Percentiles rank a stretch among this genome's conserved stretches.
These are phyloP conservation scores for Magnaporthiopsis incrustans DNA, from an alignment of 2,329 filamentous ascomycete species.

Conservation along the genomic window DNA sequence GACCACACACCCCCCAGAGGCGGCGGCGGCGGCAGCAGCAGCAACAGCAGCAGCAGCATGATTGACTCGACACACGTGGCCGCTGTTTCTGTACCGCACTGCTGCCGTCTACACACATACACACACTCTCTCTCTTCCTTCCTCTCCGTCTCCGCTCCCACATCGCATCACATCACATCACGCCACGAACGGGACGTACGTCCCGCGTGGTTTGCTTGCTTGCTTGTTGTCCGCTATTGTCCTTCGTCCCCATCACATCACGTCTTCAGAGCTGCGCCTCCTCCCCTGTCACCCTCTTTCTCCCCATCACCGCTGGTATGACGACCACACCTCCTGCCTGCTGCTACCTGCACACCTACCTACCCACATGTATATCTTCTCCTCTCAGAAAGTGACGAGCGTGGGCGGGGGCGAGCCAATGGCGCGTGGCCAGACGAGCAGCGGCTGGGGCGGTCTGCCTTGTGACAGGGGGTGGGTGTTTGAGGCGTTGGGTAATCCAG, in stretches of 20 bases:
- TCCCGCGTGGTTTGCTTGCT: not conserved
- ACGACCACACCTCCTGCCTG: not conserved
- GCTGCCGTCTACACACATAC: not conserved
- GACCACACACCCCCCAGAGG: not conserved
- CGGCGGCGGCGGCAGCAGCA: not conserved
- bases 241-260: not conserved
- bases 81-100: not conserved
- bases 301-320: not conserved
- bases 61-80: slow-evolving; percentile 3
- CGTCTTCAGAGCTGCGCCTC: not conserved
- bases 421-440: too few species aligned
- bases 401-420: not conserved
- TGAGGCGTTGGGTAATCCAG: not conserved
- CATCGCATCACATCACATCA: not conserved
- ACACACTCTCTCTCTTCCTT: not conserved
- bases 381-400: not conserved
- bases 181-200: not conserved
- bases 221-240: not conserved
- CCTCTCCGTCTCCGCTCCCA: not conserved
- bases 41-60: not conserved
- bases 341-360: not conserved
- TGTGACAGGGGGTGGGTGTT: not conserved
- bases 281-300: not conserved
- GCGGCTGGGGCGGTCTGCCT: not conserved
- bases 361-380: not conserved